Conservation (phyloP, 176 grass and related monocot genomes). For the Luzula sylvatica region DNA sequence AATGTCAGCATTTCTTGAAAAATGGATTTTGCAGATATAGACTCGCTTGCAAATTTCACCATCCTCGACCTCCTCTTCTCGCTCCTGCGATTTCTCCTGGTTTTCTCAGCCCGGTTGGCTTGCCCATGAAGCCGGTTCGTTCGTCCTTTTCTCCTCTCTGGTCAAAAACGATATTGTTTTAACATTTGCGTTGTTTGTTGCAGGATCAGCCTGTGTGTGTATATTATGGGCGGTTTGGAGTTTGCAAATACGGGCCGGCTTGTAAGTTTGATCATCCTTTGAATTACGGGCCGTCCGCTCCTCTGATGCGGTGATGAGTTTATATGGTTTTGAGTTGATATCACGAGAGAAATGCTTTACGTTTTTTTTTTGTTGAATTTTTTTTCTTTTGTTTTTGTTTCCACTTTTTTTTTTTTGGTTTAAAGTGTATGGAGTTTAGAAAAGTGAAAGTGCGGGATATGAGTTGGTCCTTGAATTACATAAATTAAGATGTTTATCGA, state of each 20-base stretch:
- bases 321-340: slow-evolving; percentile 33
- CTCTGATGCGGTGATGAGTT: slow-evolving; percentile 28
- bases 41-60: slow-evolving; percentile 67
- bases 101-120: slow-evolving; percentile 54
- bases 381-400: not conserved
- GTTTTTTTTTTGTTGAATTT: not conserved
- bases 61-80: slow-evolving; percentile 55
- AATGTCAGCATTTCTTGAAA: slow-evolving; percentile 77
- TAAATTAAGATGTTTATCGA: too few species aligned
- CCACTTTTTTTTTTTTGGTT: not conserved
- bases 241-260: slow-evolving; percentile 69
- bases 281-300: slow-evolving; percentile 31
- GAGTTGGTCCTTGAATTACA: too few species aligned
- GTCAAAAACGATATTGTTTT: not conserved
- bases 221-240: slow-evolving; percentile 52
- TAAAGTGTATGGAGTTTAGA: slow-evolving; percentile 8
- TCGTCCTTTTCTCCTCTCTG: not conserved
- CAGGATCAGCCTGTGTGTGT: slow-evolving; percentile 77
- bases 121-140: slow-evolving; percentile 74
- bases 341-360: slow-evolving; percentile 16
- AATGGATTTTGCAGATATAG: slow-evolving; percentile 76
- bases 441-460: not conserved
- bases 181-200: too few species aligned
- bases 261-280: slow-evolving; percentile 77
- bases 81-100: slow-evolving; percentile 15